Evolutionary conservation across 2,329 filamentous ascomycete species (phyloP), one percentile per base, ranked within the genome.

Genomic region (Calonectria hawksworthii): DNA sequence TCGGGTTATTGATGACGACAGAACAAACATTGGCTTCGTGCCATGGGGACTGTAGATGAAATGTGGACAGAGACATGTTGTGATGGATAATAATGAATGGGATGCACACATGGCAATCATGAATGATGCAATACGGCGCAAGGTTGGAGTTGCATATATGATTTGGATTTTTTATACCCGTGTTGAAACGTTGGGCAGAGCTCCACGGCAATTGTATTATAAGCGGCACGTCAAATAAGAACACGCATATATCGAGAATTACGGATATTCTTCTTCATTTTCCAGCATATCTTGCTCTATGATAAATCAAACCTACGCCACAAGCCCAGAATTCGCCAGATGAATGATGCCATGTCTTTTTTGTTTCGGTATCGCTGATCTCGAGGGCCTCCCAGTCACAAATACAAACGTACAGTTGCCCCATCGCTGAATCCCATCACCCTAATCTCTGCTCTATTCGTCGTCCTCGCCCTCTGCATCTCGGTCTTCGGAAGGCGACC

Each of bases 1-100:
- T 30, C 88, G 92, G 21, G 89, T 93, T n/a, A 89, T 92, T 76
- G 92, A 93, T 74, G 92, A 93, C 75, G 88, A 92, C 76, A 87
- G 92, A 68, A 89, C 91, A 70, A 85, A 82, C 0, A 92, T 93
- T 80, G 92, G 92, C 14, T 93, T 70, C 23, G 23, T 44, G n/a
- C 56, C 56, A 28, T 70, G 51, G 90, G 59, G 84, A 85, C 68
- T 68, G 76, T 5, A 68, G 72, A 16, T 82, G 80, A 9, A 4
- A 30, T 28, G n/a, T 3, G 21, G 13, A 4, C 11, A 18, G n/a
- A n/a, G 18, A 4, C 26, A 32, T 30, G 9, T 18, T n/a, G 51
- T 41, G 50, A 61, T 56, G 52, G 38, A 70, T 68, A 44, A 70
- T 68, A 44, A 69, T 59, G 52, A 66, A 47, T 56, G 51, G 11